Conservation (phyloP, 352 stramenopile species). For the Globisporangium splendens region DNA sequence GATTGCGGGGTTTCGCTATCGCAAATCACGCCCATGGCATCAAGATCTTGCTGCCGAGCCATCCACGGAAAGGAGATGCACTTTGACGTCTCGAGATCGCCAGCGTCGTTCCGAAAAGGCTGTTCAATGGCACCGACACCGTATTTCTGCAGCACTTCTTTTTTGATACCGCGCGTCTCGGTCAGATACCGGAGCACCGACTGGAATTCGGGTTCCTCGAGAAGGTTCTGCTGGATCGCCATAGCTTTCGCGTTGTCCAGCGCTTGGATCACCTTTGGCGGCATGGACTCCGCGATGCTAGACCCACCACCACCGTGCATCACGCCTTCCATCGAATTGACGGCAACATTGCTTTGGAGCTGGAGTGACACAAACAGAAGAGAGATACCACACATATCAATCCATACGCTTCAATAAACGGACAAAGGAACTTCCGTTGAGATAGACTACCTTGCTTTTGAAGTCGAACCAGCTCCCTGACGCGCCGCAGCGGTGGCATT, state of each 20-base stretch:
- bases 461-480: constrained; percentile 89
- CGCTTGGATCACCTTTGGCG: constrained; percentile 69
- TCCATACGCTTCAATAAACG: not conserved
- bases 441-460: constrained; percentile 53
- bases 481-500: constrained; percentile 87
- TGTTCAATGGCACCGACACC: constrained; percentile 87
- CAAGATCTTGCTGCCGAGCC: constrained; percentile 75
- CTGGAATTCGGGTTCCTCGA: constrained; percentile 59
- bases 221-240: constrained; percentile 79
- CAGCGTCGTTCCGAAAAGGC: constrained; percentile 68
- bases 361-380: constrained; percentile 6
- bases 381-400: not conserved
- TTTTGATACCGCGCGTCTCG: constrained; percentile 55
- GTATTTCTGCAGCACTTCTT: constrained; percentile 84
- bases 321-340: constrained; percentile 35
- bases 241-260: constrained; percentile 84
- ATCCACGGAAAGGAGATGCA: constrained; percentile 98
- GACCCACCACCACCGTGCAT: constrained; percentile 26
- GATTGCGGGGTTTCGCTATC: constrained; percentile 23
- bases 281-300: constrained; percentile 14
- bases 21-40: constrained; percentile 79
- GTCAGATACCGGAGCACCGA: constrained; percentile 73
- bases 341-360: constrained; percentile 49
- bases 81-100: constrained; percentile 49
- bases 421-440: not conserved